Conservation (phyloP, 2,329 filamentous ascomycete genomes). For the Botryotinia narcissicola region DNA sequence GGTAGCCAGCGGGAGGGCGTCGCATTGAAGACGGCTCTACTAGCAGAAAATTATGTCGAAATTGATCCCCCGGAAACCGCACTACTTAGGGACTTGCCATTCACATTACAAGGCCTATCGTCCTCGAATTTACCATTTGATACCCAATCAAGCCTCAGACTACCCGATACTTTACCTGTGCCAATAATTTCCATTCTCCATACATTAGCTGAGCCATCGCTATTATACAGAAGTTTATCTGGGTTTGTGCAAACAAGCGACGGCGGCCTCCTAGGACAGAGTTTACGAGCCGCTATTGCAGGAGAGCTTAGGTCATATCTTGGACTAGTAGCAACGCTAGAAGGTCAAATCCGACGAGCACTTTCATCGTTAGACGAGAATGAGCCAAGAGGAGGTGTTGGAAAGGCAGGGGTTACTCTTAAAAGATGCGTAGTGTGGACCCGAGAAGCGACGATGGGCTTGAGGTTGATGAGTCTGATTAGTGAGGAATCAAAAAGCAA, state of each 20-base stretch:
- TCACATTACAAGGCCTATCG: constrained; percentile 87
- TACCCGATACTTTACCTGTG: constrained; percentile 76
- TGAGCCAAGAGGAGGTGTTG: constrained; percentile 66
- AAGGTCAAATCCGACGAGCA: constrained; percentile 85
- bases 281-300: constrained; percentile 80
- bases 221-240: constrained; percentile 81
- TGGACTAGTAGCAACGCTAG: constrained; percentile 84
- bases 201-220: constrained; percentile 84
- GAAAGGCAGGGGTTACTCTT: constrained; percentile 85
- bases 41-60: constrained; percentile 56
- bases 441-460: constrained; percentile 90
- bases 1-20: constrained; percentile 33
- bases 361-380: constrained; percentile 69
- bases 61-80: constrained; percentile 63
- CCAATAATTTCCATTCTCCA: constrained; percentile 86
- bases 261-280: constrained; percentile 86
- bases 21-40: constrained; percentile 51
- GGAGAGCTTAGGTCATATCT: constrained; percentile 86
- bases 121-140: constrained; percentile 80
- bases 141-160: constrained; percentile 64
- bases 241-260: constrained; percentile 79
- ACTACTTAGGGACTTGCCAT: constrained; percentile 78
- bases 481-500: constrained; percentile 84
- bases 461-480: constrained; percentile 90
- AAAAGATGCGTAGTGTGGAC: constrained; percentile 98